Evolutionary conservation across 768 basidiomycete genomes (phyloP).

Genomic region (Pleurotus sapidus): DNA sequence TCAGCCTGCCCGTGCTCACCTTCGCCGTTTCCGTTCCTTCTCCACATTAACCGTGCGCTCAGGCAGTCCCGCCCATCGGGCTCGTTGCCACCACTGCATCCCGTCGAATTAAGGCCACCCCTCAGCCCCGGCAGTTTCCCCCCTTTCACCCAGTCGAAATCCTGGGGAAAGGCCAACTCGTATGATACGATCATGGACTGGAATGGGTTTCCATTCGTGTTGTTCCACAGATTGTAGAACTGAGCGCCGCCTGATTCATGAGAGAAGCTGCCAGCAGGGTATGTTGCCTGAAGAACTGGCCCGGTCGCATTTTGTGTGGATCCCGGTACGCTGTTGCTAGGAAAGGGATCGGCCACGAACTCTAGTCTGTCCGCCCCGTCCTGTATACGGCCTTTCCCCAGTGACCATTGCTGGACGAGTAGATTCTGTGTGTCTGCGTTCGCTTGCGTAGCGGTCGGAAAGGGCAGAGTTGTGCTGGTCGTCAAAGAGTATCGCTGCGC

Average conservation of each 20-base stretch:
- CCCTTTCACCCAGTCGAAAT: conserved; percentile 70
- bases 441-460: conserved; percentile 60
- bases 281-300: conserved; percentile 59
- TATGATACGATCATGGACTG: conserved; percentile 70
- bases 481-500: conserved; percentile 53
- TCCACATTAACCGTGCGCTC: conserved; percentile 76
- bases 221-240: conserved; percentile 68
- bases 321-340: conserved; percentile 39
- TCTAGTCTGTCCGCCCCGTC: conserved; percentile 51
- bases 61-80: conserved; percentile 70
- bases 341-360: conserved; percentile 70
- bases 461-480: conserved; percentile 61
- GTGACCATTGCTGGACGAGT: conserved; percentile 56
- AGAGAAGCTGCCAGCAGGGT: conserved; percentile 58
- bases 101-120: conserved; percentile 59
- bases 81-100: conserved; percentile 68
- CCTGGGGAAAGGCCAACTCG: conserved; percentile 66
- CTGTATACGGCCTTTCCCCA: conserved; percentile 59
- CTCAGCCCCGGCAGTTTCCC: conserved; percentile 78
- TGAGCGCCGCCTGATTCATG: conserved; percentile 64
- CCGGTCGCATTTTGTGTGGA: conserved; percentile 24
- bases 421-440: conserved; percentile 46
- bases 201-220: conserved; percentile 51
- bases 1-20: conserved; percentile 36
- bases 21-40: conserved; percentile 62